phyloP scores from a whole-genome alignment of 176 grass and related monocot species.

The Dactylis glomerata region DNA sequence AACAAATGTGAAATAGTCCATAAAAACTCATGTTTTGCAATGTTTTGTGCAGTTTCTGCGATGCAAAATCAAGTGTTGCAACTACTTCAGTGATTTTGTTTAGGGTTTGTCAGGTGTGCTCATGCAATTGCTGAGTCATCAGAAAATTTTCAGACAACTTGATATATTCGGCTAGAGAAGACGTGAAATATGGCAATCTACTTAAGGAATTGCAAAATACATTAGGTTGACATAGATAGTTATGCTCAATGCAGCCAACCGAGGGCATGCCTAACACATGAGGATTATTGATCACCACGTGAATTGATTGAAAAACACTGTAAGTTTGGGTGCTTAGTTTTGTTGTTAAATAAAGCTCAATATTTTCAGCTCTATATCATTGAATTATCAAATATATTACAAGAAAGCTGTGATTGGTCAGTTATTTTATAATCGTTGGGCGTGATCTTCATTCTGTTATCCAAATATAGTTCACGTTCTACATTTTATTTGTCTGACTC shows the following conservation, averaged over 20 bases:
- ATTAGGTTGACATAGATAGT: not conserved
- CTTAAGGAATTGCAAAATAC: not conserved
- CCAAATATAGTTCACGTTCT: too few species aligned
- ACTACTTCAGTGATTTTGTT: too few species aligned
- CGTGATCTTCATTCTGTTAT: not conserved
- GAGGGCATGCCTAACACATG: not conserved
- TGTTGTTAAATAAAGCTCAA: not conserved
- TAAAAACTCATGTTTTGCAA: too few species aligned
- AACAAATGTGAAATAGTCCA: too few species aligned
- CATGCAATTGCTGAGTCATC: not conserved
- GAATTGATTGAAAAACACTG: not conserved
- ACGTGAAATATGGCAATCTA: not conserved
- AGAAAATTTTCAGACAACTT: not conserved
- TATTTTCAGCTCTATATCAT: not conserved
- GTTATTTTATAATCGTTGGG: not conserved
- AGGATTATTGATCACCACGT: not conserved
- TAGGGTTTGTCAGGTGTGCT: not conserved
- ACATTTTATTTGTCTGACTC: not conserved
- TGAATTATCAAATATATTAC: not conserved
- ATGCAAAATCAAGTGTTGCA: too few species aligned
- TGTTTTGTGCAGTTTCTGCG: too few species aligned
- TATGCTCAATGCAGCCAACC: not conserved
- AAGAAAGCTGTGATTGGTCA: not conserved
- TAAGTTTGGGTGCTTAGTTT: not conserved
- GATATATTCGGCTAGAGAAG: not conserved